phyloP scores from a whole-genome alignment of 495 filamentous ascomycete genomes.

The Aspergillus biplanus region DNA sequence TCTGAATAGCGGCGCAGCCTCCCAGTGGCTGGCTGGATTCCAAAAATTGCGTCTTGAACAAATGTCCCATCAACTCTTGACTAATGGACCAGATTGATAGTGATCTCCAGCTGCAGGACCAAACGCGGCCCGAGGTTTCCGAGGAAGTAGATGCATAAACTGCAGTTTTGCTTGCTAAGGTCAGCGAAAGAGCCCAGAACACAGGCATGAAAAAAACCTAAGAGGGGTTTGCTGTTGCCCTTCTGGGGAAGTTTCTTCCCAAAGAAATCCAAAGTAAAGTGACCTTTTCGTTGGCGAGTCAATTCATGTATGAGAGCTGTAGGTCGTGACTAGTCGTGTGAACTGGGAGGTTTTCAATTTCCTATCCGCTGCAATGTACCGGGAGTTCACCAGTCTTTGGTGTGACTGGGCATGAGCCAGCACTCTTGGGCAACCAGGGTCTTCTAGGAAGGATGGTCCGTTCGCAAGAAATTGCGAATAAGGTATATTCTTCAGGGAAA shows the following conservation, averaged over 20 bases:
- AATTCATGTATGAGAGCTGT: background rate
- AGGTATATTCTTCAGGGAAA: background rate
- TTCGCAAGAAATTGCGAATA: background rate
- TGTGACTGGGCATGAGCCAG: background rate
- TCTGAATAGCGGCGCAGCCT: too few relatives aligned
- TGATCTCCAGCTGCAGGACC: background rate
- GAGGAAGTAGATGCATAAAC: background rate
- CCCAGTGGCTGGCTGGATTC: background rate
- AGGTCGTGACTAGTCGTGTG: background rate
- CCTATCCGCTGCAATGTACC: background rate
- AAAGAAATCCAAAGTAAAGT: background rate
- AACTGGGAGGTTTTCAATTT: background rate
- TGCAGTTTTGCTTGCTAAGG: slow-evolving; percentile 1
- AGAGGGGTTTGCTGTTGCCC: background rate
- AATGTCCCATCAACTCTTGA: background rate
- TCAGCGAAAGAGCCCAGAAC: background rate
- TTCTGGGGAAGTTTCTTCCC: background rate
- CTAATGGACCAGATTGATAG: background rate
- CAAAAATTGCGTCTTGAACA: background rate
- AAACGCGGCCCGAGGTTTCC: slow-evolving; percentile 5
- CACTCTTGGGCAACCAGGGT: slow-evolving; percentile 1
- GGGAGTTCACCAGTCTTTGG: background rate
- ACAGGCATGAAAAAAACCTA: background rate
- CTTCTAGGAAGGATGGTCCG: background rate
- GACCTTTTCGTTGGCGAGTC: slow-evolving; percentile 5